Percentiles rank a stretch among this genome's conserved stretches.
Conservation (phyloP, 164 flowering plant genomes). For the Nelumbo lutea region DNA sequence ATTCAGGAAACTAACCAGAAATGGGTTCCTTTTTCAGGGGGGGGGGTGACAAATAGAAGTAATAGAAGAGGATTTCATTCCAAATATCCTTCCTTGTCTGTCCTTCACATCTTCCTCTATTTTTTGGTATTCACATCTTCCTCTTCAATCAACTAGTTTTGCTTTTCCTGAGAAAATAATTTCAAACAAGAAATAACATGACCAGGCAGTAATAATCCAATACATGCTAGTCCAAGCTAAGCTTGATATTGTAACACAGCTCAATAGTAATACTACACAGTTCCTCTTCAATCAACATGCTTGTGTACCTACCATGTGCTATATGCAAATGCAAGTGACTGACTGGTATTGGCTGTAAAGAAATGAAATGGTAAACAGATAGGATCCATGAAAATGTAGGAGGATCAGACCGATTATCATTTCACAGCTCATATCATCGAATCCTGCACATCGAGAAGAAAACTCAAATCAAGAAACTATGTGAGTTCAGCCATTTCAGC, state of each 20-base stretch:
- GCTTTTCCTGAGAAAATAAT: slow-evolving; percentile 46
- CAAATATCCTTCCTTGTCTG: background rate
- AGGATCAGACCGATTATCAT: slow-evolving; percentile 86
- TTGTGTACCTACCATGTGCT: background rate
- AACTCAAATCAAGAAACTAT: background rate
- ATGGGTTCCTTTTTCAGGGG: too few relatives aligned
- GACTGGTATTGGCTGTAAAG: background rate
- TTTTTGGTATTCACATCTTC: background rate
- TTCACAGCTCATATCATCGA: slow-evolving; percentile 96
- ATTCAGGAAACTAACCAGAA: too few relatives aligned
- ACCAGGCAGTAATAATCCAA: background rate
- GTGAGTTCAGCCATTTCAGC: too few relatives aligned
- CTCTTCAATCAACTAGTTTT: slow-evolving; percentile 16
- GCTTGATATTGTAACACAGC: background rate
- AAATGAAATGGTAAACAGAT: background rate
- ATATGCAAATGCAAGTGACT: background rate
- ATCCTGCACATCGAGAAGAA: slow-evolving; percentile 47
- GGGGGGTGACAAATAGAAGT: too few relatives aligned
- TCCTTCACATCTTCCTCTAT: background rate
- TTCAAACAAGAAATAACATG: background rate
- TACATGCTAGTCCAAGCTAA: background rate
- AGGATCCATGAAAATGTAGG: slow-evolving; percentile 16
- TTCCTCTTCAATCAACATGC: background rate
- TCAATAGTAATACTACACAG: too few relatives aligned
- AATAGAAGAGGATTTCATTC: background rate